These are phyloP conservation scores for Teratosphaeria destructans DNA, from an alignment of 2,329 filamentous ascomycete genomes.

Conservation along the genomic window DNA sequence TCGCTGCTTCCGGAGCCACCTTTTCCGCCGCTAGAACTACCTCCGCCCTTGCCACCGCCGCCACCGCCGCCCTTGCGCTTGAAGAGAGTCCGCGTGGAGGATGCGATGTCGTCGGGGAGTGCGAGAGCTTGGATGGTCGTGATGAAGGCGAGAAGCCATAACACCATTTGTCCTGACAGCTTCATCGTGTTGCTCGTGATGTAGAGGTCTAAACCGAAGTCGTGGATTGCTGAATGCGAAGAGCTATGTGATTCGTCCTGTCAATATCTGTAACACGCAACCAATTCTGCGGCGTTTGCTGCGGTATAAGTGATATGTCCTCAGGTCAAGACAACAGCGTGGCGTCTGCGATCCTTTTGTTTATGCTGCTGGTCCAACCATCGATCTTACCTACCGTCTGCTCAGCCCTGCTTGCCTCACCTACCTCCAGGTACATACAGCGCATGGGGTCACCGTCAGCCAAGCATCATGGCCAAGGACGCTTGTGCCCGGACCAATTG, in stretches of 20 bases:
- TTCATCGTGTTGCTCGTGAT: neutral
- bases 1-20: constrained; percentile 17
- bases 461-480: neutral
- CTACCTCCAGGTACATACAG: neutral
- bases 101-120: constrained; percentile 8
- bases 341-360: neutral
- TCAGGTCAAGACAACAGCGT: neutral
- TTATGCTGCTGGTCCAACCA: neutral
- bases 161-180: constrained; percentile 7
- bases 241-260: neutral
- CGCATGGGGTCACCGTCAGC: neutral
- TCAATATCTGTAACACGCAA: neutral
- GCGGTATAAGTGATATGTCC: neutral
- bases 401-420: neutral
- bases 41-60: constrained; percentile 34
- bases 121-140: constrained; percentile 23
- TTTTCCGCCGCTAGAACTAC: constrained; percentile 12
- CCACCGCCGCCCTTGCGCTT: constrained; percentile 41
- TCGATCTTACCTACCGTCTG: neutral
- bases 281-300: neutral
- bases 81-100: neutral
- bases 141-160: constrained; percentile 20
- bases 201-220: neutral
- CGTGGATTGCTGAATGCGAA: neutral
- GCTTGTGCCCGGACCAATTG: neutral